phyloP scores from a whole-genome alignment of 2,329 filamentous ascomycete species.

The Sporothrix pallida region DNA sequence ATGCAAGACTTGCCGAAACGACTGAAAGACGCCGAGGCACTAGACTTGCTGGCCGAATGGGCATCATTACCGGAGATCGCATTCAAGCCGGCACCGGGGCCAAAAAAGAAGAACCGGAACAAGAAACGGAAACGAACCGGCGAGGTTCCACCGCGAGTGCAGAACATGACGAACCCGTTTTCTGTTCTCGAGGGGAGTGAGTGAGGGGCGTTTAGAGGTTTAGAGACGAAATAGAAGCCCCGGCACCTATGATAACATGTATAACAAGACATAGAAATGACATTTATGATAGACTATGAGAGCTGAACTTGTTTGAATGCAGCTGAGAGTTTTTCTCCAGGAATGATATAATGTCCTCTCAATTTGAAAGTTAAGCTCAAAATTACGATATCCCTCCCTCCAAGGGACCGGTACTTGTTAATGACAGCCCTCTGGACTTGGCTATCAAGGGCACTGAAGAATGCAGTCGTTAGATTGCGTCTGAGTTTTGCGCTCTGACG shows the following conservation, averaged over 20 bases:
- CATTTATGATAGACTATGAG: not conserved
- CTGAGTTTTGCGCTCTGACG: not conserved
- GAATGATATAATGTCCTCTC: not conserved
- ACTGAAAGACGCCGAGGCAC: constrained; percentile 30
- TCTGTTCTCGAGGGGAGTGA: constrained; percentile 23
- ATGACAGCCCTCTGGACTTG: not conserved
- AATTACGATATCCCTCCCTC: not conserved
- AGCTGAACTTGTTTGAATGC: not conserved
- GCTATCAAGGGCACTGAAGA: not conserved
- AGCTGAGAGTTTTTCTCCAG: not conserved
- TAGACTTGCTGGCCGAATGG: constrained; percentile 31
- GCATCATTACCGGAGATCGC: constrained; percentile 28
- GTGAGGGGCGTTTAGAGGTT: not conserved
- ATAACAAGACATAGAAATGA: no score
- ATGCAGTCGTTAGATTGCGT: not conserved
- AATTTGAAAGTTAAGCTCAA: not conserved
- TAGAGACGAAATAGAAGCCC: not conserved
- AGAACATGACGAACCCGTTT: constrained; percentile 35
- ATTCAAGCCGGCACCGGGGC: constrained; percentile 28
- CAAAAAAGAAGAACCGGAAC: constrained; percentile 20
- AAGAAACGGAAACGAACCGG: constrained; percentile 33
- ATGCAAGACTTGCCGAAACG: constrained; percentile 33
- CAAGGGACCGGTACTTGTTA: not conserved
- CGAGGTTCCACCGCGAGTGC: not conserved
- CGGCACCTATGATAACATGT: not conserved